Base-by-base conservation (phyloP, 257 asterid genomes). In the Nicotiana noctiflora region DNA sequence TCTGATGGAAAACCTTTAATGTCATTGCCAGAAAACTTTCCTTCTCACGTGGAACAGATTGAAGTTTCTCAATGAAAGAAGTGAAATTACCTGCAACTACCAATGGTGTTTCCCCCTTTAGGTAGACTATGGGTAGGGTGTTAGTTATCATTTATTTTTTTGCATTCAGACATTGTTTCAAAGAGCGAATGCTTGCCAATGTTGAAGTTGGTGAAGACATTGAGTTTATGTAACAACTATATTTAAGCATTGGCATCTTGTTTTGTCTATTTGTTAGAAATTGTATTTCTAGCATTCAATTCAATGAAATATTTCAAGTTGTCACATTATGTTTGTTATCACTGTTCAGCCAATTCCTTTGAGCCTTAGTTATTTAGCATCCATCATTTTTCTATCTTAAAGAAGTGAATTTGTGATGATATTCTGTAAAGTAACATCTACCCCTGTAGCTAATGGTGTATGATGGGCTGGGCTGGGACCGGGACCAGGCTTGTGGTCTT, bases 31-130 rank as follows among this genome's bases (percentile, higher is more conserved):
- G 21, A 62, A 19, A 44, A 44, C 13, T 79, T 79, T 8, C 59
- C 56, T 4, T 12, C 44, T 19, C 75, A 23, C 0, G 40, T 5
- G 17, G 81, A 21, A 8, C 75, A 61, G 29, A 40, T 1, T 6
- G 75, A 79, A 79, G 75, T 79, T 53, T 61, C 81, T 1, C 81
- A 79, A 27, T 79, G 68, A 25, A 40, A 11, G 9, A 40, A 40
- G 32, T 11, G 2, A 37, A 19, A 40, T 19, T 68, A 68, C 7
- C 14, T 72, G 23, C 0, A 19, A 21, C 9, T 72, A 23, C 12
- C 21, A 23, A 72, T 46, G 21, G 4, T 72, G 40, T 46, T 46
- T 72, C 60, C 15, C 8, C 60, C 60, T 72, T 46, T 46, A 32
- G 55, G 15, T 37, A 49, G 55, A 49, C 11, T 72, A 21, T 46